Percentiles rank a stretch among this genome's conserved stretches.
These are phyloP conservation scores for Hypoxylon sp. DNA, from an alignment of 2,329 filamentous ascomycete species.

Conservation along the genomic window DNA sequence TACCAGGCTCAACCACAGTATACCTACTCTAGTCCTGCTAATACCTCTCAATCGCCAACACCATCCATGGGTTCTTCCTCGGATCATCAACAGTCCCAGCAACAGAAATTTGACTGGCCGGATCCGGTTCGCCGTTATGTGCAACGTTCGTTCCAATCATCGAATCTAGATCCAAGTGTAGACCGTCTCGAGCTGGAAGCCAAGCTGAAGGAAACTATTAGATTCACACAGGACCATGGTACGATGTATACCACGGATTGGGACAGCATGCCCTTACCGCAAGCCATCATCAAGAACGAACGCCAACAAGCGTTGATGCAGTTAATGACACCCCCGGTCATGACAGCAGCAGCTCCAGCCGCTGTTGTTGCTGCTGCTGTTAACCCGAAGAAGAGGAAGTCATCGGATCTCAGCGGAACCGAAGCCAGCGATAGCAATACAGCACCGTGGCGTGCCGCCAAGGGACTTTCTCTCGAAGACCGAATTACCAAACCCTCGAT, in stretches of 20 bases:
- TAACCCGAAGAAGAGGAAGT: slow-evolving; percentile 85
- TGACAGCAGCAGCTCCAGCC: slow-evolving; percentile 36
- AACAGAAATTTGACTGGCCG: slow-evolving; percentile 82
- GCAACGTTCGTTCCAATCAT: slow-evolving; percentile 85
- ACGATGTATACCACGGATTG: slow-evolving; percentile 84
- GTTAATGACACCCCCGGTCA: slow-evolving; percentile 37
- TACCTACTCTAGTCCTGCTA: slow-evolving; percentile 54
- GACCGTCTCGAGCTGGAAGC: slow-evolving; percentile 80
- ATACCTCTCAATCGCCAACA: slow-evolving; percentile 52
- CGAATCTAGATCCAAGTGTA: slow-evolving; percentile 76
- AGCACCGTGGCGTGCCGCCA: slow-evolving; percentile 83
- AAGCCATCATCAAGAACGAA: slow-evolving; percentile 83
- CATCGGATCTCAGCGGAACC: slow-evolving; percentile 71
- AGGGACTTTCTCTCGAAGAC: slow-evolving; percentile 74
- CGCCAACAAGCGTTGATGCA: slow-evolving; percentile 66
- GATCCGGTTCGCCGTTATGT: slow-evolving; percentile 89
- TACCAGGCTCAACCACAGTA: slow-evolving; percentile 54
- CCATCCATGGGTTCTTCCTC: slow-evolving; percentile 51
- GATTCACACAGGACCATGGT: slow-evolving; percentile 80
- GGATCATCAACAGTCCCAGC: slow-evolving; percentile 55
- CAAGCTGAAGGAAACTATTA: slow-evolving; percentile 89
- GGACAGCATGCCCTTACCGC: slow-evolving; percentile 86
- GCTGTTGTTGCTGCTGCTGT: slow-evolving; percentile 47
- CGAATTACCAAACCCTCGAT: slow-evolving; percentile 76
- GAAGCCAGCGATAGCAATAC: slow-evolving; percentile 67